Evolutionary conservation across 2,329 filamentous ascomycete genomes (phyloP).

Genomic region (Elsinoe australis): DNA sequence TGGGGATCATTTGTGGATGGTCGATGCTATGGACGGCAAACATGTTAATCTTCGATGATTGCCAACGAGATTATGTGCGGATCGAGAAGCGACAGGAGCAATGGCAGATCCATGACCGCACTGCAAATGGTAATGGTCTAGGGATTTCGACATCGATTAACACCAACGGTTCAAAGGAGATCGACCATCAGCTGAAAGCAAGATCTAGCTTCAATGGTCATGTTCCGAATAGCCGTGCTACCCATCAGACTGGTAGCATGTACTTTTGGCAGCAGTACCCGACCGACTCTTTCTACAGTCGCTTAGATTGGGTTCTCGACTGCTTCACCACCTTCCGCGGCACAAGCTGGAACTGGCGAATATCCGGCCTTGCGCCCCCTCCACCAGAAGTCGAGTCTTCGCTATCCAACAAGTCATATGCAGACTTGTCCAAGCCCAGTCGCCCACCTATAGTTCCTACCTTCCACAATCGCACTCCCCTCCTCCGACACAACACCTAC

Average conservation of each 20-base stretch:
- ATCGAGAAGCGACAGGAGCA: slow-evolving; percentile 39
- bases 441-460: slow-evolving; percentile 10
- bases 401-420: not conserved
- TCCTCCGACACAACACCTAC: slow-evolving; percentile 32
- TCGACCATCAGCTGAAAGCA: too few species aligned
- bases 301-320: slow-evolving; percentile 52
- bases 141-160: slow-evolving; percentile 2
- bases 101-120: not conserved
- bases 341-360: slow-evolving; percentile 53
- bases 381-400: slow-evolving; percentile 25
- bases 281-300: slow-evolving; percentile 39
- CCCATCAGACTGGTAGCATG: slow-evolving; percentile 26
- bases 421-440: not conserved
- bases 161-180: not conserved
- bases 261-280: slow-evolving; percentile 51
- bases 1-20: slow-evolving; percentile 50
- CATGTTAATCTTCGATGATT: slow-evolving; percentile 49
- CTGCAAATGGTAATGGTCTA: not conserved
- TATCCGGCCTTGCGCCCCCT: slow-evolving; percentile 41
- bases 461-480: slow-evolving; percentile 29
- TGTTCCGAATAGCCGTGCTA: too few species aligned
- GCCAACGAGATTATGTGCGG: slow-evolving; percentile 48
- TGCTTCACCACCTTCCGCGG: slow-evolving; percentile 53
- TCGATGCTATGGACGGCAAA: slow-evolving; percentile 46
- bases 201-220: not conserved